A percentile compares a stretch with the other conserved stretches of the same genome.
Conservation (phyloP, 805 yeast genomes). For the Debaryomyces tyrocola region DNA sequence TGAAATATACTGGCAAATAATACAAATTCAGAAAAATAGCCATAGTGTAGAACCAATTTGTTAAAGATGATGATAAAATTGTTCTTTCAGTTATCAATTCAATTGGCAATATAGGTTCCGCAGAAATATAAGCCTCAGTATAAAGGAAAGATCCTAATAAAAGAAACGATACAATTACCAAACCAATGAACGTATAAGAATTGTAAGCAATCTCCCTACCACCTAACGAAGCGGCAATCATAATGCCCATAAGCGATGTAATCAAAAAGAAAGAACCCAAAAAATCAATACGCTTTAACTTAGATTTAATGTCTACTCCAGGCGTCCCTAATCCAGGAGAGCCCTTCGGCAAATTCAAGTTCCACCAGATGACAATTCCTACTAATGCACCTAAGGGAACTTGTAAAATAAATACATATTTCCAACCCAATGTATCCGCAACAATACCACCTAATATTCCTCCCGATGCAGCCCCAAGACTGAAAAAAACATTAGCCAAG, state of each 20-base stretch:
- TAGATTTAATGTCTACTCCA: constrained; percentile 45
- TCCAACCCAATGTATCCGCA: constrained; percentile 56
- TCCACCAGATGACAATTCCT: constrained; percentile 35
- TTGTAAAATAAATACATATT: constrained; percentile 39
- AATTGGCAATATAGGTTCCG: constrained; percentile 70
- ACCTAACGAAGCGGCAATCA: constrained; percentile 66
- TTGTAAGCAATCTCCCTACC: constrained; percentile 55
- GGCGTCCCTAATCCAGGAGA: constrained; percentile 55
- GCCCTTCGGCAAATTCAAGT: constrained; percentile 50
- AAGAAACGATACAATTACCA: constrained; percentile 32
- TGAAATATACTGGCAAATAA: constrained; percentile 69
- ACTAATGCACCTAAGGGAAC: constrained; percentile 45
- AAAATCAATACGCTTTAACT: constrained; percentile 63
- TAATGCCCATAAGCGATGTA: constrained; percentile 52
- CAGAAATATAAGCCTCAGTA: constrained; percentile 51
- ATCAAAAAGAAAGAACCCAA: constrained; percentile 65
- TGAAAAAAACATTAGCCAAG: constrained; percentile 70
- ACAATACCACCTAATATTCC: constrained; percentile 54
- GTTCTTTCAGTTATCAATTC: constrained; percentile 58
- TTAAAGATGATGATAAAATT: constrained; percentile 61
- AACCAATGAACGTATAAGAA: constrained; percentile 36
- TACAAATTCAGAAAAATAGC: constrained; percentile 60
- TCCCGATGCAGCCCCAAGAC: constrained; percentile 59
- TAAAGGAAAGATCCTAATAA: constrained; percentile 46
- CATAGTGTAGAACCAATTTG: constrained; percentile 74